Conservation (phyloP, 192 early-diverging fungal species). For the Backusella westeae region DNA sequence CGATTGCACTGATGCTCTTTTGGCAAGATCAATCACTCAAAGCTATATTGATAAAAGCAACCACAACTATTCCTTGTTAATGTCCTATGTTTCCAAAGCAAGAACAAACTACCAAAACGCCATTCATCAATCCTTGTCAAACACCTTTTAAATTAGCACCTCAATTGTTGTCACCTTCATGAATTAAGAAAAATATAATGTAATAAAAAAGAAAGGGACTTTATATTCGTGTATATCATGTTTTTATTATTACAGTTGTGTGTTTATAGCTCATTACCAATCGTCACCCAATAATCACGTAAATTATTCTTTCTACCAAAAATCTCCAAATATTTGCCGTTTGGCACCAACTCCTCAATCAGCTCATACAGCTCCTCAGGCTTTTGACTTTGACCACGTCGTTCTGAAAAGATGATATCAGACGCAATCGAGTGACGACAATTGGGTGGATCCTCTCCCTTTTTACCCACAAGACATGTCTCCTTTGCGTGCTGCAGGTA, state of each 20-base stretch:
- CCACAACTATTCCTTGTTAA: not conserved
- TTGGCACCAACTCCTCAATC: constrained; percentile 90
- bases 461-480: constrained; percentile 94
- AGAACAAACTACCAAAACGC: not conserved
- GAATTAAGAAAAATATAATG: not conserved
- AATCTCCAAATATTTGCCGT: constrained; percentile 91
- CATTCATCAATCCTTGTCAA: constrained; percentile 5
- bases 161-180: not conserved
- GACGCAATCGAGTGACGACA: constrained; percentile 72
- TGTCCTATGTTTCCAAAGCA: not conserved
- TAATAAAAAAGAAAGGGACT: not conserved
- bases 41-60: not conserved
- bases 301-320: constrained; percentile 97
- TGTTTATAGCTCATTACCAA: constrained; percentile 90
- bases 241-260: not conserved
- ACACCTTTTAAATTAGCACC: not conserved
- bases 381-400: constrained; percentile 95
- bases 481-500: constrained; percentile 98
- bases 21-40: not conserved
- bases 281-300: constrained; percentile 94
- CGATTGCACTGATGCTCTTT: not conserved
- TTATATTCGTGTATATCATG: not conserved
- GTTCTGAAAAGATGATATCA: constrained; percentile 91
- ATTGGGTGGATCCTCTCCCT: constrained; percentile 74
- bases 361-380: constrained; percentile 95